These are phyloP conservation scores for Diversispora epigaea DNA, from an alignment of 192 early-diverging fungal genomes.

Conservation along the genomic window DNA sequence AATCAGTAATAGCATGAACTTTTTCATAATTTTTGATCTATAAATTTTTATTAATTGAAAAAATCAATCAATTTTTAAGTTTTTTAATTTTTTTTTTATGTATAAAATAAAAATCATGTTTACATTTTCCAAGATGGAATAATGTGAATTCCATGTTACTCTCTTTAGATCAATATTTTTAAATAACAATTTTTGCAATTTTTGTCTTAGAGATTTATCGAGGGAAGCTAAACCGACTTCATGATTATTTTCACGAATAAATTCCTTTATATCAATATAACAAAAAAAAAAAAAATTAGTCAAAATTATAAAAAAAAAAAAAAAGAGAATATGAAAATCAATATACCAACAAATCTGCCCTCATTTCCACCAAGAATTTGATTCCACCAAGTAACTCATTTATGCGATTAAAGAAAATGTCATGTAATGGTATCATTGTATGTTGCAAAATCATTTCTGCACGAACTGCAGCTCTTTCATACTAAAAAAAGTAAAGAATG, in stretches of 20 bases:
- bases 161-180: constrained; percentile 75
- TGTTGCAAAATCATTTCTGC: constrained; percentile 64
- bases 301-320: neutral
- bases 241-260: constrained; percentile 38
- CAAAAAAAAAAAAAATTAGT: neutral
- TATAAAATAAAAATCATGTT: neutral
- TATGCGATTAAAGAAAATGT: constrained; percentile 74
- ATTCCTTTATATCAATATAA: constrained; percentile 16
- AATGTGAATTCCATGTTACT: constrained; percentile 82
- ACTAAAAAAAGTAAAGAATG: neutral
- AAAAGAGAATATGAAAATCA: constrained; percentile 3
- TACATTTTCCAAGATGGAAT: constrained; percentile 80
- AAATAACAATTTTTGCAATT: constrained; percentile 76
- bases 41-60: neutral
- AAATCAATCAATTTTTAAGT: neutral
- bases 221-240: constrained; percentile 55
- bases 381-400: constrained; percentile 76
- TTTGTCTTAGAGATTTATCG: constrained; percentile 64
- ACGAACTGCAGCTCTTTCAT: constrained; percentile 35
- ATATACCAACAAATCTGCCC: constrained; percentile 69
- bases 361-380: constrained; percentile 77
- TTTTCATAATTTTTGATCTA: constrained; percentile 83
- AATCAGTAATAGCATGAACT: constrained; percentile 81
- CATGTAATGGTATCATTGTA: constrained; percentile 65
- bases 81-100: neutral